Evolutionary conservation across 805 yeast species (phyloP).

Genomic region (Vanderwaltozyma polyspora): DNA sequence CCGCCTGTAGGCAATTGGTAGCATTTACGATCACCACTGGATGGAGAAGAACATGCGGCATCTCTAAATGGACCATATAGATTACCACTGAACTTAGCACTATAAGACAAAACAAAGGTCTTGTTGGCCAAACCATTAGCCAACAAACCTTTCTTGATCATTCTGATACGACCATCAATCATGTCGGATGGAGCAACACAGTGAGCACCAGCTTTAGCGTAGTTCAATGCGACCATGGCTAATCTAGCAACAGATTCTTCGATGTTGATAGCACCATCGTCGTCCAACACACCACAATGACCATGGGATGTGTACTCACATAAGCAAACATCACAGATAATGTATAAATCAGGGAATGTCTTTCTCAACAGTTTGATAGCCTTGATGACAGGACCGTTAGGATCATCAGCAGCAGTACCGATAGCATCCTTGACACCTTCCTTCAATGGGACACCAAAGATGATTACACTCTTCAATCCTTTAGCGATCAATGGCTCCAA

Average conservation of each 20-base stretch:
- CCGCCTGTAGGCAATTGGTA: constrained; percentile 93
- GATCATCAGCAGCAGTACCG: constrained; percentile 92
- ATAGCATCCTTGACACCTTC: constrained; percentile 64
- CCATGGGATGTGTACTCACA: constrained; percentile 97
- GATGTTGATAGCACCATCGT: constrained; percentile 77
- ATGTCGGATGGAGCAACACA: constrained; percentile 96
- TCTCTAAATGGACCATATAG: constrained; percentile 96
- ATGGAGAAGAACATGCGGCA: constrained; percentile 88
- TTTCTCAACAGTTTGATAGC: constrained; percentile 55
- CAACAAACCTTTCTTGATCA: constrained; percentile 76
- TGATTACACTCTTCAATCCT: constrained; percentile 75
- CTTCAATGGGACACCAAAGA: constrained; percentile 83
- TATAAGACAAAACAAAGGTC: constrained; percentile 82
- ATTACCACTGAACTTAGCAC: constrained; percentile 87
- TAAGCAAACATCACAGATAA: constrained; percentile 89
- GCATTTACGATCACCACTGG: constrained; percentile 81
- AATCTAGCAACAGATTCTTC: constrained; percentile 66
- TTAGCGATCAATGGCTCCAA: constrained; percentile 59
- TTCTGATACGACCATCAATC: constrained; percentile 90
- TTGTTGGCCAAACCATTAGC: constrained; percentile 76
- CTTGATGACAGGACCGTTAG: constrained; percentile 85
- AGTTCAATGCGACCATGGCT: constrained; percentile 90
- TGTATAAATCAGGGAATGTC: constrained; percentile 70
- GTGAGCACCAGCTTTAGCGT: constrained; percentile 91
- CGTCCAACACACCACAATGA: constrained; percentile 88